These are phyloP conservation scores for Botrytis deweyae DNA, from an alignment of 2,329 filamentous ascomycete genomes.

Conservation along the genomic window DNA sequence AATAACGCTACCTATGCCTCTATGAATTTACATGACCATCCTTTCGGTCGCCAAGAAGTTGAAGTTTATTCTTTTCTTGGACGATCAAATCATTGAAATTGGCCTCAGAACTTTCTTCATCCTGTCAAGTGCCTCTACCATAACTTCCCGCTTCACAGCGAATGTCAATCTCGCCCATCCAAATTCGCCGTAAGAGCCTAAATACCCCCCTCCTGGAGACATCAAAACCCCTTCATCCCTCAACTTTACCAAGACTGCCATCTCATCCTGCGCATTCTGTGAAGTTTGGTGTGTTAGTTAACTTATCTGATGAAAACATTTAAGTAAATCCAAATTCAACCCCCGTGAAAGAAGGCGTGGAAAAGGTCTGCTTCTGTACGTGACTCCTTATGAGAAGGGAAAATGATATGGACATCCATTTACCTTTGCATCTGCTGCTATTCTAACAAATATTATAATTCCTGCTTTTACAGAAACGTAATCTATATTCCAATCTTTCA, in stretches of 20 bases:
- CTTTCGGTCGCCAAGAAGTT: neutral
- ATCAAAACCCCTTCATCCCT: neutral
- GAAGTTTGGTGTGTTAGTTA: neutral
- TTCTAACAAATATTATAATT: neutral
- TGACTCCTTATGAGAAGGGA: neutral
- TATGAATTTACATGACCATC: neutral
- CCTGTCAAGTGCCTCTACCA: neutral
- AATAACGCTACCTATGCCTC: no score
- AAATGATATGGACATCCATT: neutral
- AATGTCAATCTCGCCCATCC: neutral
- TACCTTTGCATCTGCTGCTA: neutral
- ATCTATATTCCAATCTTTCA: neutral
- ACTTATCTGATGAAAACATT: neutral
- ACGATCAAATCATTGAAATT: no score
- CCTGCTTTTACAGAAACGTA: neutral
- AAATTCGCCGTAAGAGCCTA: neutral
- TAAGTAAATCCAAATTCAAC: rapidly evolving
- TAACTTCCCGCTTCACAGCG: neutral
- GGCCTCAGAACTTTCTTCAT: neutral
- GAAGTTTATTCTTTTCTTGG: neutral
- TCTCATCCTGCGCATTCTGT: neutral
- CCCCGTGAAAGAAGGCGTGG: neutral
- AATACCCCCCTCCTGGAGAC: neutral
- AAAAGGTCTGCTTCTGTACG: neutral
- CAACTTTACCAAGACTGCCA: neutral